Evolutionary conservation across 2,329 filamentous ascomycete species (phyloP), one percentile per base, ranked within the genome.

Genomic region (Pseudogymnoascus sp.): DNA sequence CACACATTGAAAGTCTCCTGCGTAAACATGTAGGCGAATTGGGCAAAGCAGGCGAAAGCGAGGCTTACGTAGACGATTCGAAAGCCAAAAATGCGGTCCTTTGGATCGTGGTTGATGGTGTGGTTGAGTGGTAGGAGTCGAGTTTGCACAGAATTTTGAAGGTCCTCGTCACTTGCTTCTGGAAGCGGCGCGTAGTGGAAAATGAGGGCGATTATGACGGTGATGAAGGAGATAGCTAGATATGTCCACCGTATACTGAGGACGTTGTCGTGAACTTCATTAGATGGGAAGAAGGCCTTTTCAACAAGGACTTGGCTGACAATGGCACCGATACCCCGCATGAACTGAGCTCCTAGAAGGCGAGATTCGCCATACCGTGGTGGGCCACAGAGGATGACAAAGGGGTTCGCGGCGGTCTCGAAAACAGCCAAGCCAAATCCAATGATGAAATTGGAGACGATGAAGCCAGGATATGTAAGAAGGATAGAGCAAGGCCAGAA

Each of bases 171-270:
- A 47, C 75, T 78, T 9, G 83, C 79, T 65, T 86, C 83, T 1
- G 83, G 83, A 3, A 86, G 73, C 0, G 83, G 83, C 77, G 85
- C 82, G 68, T 86, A 86, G 69, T 82, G 86, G 70, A 86, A 85
- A 68, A 86, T 81, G 8, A 86, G 74, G 0, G 84, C 87, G 5
- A 93, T 77, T 3, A 82, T 76, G 58, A 86, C 87, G 63, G 88
- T 89, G 60, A 90, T 85, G 35, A 86, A 77, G 0, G 88, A 90
- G 63, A 92, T 88, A 61, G 85, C 86, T 28, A 92, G 80, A 67
- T 92, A 92, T 0, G 88, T 89, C 86, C 86, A 93, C 71, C 92
- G 89, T 3, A 92, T 54, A 92, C 73, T 8, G 92, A 85, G n/a
- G 7, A 89, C 79, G 11, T 79, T 76, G 28, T 78, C 80, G 47